These are phyloP conservation scores for Neospermospora avenae DNA, from an alignment of 2,329 filamentous ascomycete species.

Conservation along the genomic window DNA sequence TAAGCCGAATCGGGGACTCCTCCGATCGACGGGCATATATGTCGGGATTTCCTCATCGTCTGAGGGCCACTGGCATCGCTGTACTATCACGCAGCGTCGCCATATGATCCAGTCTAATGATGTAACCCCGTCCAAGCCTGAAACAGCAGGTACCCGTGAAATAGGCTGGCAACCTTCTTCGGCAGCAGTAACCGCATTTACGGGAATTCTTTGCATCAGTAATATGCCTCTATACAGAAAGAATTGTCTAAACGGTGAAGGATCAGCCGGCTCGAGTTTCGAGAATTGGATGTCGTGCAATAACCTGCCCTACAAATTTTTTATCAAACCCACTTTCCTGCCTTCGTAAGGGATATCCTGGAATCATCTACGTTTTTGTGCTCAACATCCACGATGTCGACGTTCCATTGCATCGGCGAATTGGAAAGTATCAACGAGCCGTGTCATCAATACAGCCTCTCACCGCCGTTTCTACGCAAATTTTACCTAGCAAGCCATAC, in stretches of 20 bases:
- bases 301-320: neutral
- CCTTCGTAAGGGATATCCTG: neutral
- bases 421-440: neutral
- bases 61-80: neutral
- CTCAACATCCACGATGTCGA: neutral
- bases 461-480: neutral
- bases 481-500: neutral
- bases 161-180: neutral
- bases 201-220: neutral
- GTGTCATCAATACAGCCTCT: neutral
- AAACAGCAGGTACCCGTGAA: conserved; percentile 10
- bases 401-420: neutral
- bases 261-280: neutral
- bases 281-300: neutral
- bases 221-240: neutral
- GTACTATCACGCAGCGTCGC: neutral
- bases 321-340: neutral
- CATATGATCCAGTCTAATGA: conserved; percentile 8
- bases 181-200: neutral
- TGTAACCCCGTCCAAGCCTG: conserved; percentile 4
- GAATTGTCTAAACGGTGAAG: neutral
- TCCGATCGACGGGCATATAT: neutral
- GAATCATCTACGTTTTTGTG: neutral
- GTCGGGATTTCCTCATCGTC: neutral
- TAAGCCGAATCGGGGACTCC: neutral